Conservation (phyloP, 176 grass and related monocot species). For the Aegilops tauschii region DNA sequence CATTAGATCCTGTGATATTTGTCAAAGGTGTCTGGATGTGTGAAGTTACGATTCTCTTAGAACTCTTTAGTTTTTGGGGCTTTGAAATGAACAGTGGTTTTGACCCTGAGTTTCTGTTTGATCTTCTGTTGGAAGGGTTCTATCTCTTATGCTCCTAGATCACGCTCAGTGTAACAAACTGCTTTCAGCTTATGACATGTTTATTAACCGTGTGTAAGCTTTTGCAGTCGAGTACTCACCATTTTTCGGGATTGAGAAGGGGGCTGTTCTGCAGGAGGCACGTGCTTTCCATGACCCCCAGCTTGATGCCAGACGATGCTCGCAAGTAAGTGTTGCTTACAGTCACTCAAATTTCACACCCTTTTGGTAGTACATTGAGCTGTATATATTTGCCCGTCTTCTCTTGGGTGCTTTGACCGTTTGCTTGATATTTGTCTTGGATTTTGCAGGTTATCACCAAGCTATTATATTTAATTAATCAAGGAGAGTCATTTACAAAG, state of each 20-base stretch:
- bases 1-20: background rate
- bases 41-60: background rate
- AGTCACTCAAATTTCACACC: background rate
- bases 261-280: constrained; percentile 85
- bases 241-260: constrained; percentile 95
- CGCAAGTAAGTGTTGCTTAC: constrained; percentile 55
- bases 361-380: background rate
- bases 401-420: constrained; percentile 1
- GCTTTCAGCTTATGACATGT: constrained; percentile 11
- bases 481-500: constrained; percentile 96
- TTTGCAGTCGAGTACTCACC: constrained; percentile 81
- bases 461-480: constrained; percentile 93
- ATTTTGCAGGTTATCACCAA: constrained; percentile 91
- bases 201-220: constrained; percentile 13
- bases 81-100: background rate
- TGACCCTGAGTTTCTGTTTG: background rate
- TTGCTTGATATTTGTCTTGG: constrained; percentile 25
- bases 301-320: constrained; percentile 80
- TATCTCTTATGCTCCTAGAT: background rate
- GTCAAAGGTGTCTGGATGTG: background rate
- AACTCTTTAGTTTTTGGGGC: background rate
- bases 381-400: background rate
- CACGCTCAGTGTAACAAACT: constrained; percentile 11
- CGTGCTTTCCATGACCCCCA: constrained; percentile 94
- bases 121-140: background rate